Base-by-base conservation (phyloP, 2,329 filamentous ascomycete genomes). In the Scedosporium boydii region DNA sequence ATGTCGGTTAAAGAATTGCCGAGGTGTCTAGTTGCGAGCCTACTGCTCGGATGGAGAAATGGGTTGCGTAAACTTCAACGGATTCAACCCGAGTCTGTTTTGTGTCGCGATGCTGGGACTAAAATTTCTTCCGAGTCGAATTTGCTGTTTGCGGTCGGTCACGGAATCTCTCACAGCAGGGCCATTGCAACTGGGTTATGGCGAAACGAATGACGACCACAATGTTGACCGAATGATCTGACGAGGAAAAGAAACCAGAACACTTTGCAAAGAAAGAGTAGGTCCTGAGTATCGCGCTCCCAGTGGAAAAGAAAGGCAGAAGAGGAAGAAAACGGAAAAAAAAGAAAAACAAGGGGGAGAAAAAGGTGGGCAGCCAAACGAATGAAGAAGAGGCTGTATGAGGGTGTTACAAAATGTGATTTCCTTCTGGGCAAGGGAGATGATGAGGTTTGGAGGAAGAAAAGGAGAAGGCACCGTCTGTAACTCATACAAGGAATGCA, bases 391-490 rank as follows among this genome's bases (percentile, higher is more conserved):
- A 44, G 55, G 16, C 27, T 38, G 51, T 27, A 23, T 14, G 51
- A 55, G 51, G 18, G 23, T 26, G 51, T 55, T 12, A 23, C 6
- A 14, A 23, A 55, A 14, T 12, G 18, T 14, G 23, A 27, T 38
- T 62, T 42, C 10, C 34, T 41, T 62, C 64, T 62, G 64, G 66
- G 41, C 44, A 51, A 55, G 53, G 53, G 55, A 59, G 51, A 26
- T 23, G 51, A 21, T 16, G 44, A 48, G 44, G 59, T 51, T 44
- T 44, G 46, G 58, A 46, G 53, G 51, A 61, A 55, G 63, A 55
- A 55, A 75, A 72, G 48, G 67, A 70, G 63, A 70, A 65, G 56
- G 66, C 68, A 1, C 63, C 18, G 9, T 26, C 55, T 14, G 64
- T 27, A 23, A 51, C 48, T 53, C 48, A 18, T 26, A 4, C 23